Evolutionary conservation across 1,139 yeast genomes (phyloP), one percentile per base, ranked within the genome.

Genomic region (Pichia sp.): DNA sequence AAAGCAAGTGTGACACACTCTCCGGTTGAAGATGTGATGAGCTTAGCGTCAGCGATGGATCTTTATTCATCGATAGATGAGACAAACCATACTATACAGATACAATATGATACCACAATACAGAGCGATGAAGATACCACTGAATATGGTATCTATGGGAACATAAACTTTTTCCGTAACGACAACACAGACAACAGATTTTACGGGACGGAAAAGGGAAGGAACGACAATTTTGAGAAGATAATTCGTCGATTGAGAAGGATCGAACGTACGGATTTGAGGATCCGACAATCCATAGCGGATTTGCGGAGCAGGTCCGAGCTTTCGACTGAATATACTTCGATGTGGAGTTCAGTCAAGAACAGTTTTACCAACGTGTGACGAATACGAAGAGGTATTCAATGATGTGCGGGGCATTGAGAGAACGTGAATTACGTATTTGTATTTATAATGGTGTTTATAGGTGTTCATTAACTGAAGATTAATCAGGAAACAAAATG

Each of bases 41-140:
- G 40, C n/a, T 34, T 34, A 34, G 24, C 52, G n/a, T 9, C 29
- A n/a, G 40, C 30, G 8, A 8, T 84, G 12, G 82, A 74, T 50
- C 42, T 48, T 5, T 49, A 52, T 27, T 30, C 49, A 2, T 45
- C 49, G 2, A 10, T 34, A 2, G 17, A 43, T 20, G 52, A 46
- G 2, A 50, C 56, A 1, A 16, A 36, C 12, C 29, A 47, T 27
- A 53, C 55, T 27, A 30, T 53, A 6, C 43, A 29, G 36, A 2
- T 52, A 4, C 17, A 34, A 10, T 16, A 48, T 2, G 55, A 52
- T 17, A 52, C 44, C n/a, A 36, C 52, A 16, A 17, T 43, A 36
- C 43, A 30, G 41, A 44, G 54, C 27, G 46, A 36, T 16, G 50
- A 50, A 10, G 49, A 52, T 46, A 50, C 50, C n/a, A 53, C 58